These are phyloP conservation scores for Xerocomellus amylosporus DNA, from an alignment of 768 basidiomycete genomes.

Conservation along the genomic window DNA sequence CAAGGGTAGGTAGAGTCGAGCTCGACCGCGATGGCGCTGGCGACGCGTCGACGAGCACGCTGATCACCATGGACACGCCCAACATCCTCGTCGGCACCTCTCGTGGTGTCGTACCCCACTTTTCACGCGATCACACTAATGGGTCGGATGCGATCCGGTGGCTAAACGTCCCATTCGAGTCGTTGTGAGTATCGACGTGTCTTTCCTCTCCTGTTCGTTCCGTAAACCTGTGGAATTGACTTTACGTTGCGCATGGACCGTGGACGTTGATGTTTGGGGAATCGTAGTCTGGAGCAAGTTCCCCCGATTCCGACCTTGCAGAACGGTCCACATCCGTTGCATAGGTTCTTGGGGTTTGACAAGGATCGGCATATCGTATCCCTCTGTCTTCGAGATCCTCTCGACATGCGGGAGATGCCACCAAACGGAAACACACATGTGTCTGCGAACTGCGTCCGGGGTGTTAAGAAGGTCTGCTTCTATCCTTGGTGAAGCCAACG, in stretches of 20 bases:
- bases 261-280: background rate
- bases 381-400: constrained; percentile 63
- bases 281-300: constrained; percentile 56
- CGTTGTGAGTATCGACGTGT: constrained; percentile 58
- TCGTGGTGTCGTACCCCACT: constrained; percentile 71
- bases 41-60: background rate
- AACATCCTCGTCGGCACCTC: constrained; percentile 60
- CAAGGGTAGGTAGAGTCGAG: constrained; percentile 23
- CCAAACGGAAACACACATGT: constrained; percentile 62
- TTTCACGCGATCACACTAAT: constrained; percentile 60
- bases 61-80: constrained; percentile 56
- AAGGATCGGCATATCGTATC: constrained; percentile 49
- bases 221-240: background rate
- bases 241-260: background rate
- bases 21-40: constrained; percentile 5
- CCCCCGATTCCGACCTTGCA: constrained; percentile 68
- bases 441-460: constrained; percentile 58
- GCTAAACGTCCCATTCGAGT: constrained; percentile 74
- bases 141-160: constrained; percentile 52
- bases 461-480: constrained; percentile 61
- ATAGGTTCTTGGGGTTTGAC: constrained; percentile 60
- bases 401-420: constrained; percentile 65
- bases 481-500: background rate
- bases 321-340: constrained; percentile 51
- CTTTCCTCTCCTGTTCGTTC: background rate